A percentile compares a stretch with the other conserved stretches of the same genome.
phyloP scores from a whole-genome alignment of 768 basidiomycete genomes.

The Pleurotus cornucopiae region DNA sequence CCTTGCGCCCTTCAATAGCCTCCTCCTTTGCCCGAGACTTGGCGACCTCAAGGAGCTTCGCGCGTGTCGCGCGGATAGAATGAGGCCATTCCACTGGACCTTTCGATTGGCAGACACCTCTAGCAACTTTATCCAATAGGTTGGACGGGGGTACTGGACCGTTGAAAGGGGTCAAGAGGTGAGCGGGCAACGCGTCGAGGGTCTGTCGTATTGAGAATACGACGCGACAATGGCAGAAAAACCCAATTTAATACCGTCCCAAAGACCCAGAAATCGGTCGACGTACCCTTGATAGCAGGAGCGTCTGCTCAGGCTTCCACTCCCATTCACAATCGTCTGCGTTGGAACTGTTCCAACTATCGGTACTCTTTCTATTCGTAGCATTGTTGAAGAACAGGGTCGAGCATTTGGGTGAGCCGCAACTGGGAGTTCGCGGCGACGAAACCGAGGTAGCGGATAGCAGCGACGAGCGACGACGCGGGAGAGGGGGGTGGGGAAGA shows the following conservation, averaged over 20 bases:
- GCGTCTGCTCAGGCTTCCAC: slow-evolving; percentile 72
- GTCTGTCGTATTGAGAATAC: slow-evolving; percentile 41
- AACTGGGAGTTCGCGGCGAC: slow-evolving; percentile 59
- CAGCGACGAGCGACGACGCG: slow-evolving; percentile 45
- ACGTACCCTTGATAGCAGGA: slow-evolving; percentile 63
- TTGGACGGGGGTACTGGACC: slow-evolving; percentile 82
- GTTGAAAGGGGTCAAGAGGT: slow-evolving; percentile 85
- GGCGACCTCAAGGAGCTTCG: slow-evolving; percentile 79
- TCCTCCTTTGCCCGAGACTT: slow-evolving; percentile 60
- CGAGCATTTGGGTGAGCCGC: slow-evolving; percentile 49
- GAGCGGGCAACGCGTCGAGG: slow-evolving; percentile 76
- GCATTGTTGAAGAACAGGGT: slow-evolving; percentile 47
- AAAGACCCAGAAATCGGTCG: slow-evolving; percentile 12
- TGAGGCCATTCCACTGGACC: slow-evolving; percentile 80
- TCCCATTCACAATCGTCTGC: slow-evolving; percentile 62
- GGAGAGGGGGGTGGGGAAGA: slow-evolving; percentile 55
- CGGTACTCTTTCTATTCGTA: slow-evolving; percentile 65
- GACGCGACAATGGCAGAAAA: slow-evolving; percentile 9
- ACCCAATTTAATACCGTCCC: neutral
- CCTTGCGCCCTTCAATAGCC: slow-evolving; percentile 28
- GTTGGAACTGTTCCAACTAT: slow-evolving; percentile 84
- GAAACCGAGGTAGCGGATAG: slow-evolving; percentile 39
- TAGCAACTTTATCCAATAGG: slow-evolving; percentile 82
- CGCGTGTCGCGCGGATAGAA: slow-evolving; percentile 75
- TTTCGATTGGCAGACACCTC: slow-evolving; percentile 70